Conservation (phyloP, 352 stramenopile species). For the Globisporangium iwayamae region DNA sequence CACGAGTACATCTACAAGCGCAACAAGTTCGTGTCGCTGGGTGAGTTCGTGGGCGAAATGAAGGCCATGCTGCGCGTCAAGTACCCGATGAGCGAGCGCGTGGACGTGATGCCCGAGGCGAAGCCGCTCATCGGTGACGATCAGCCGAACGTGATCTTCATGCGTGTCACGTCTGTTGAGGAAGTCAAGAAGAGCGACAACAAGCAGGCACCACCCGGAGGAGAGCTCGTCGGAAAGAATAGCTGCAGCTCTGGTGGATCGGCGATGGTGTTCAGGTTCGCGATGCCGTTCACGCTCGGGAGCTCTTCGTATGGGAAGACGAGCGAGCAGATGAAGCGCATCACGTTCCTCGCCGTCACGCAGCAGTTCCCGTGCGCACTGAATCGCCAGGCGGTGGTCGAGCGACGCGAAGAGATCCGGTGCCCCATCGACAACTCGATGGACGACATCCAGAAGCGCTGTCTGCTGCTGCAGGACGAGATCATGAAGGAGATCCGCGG, state of each 20-base stretch:
- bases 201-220: background rate
- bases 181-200: slow-evolving; percentile 5
- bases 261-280: slow-evolving; percentile 35
- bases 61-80: slow-evolving; percentile 50
- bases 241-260: background rate
- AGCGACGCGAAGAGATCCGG: slow-evolving; percentile 38
- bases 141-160: slow-evolving; percentile 57
- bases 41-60: slow-evolving; percentile 64
- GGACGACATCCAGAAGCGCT: slow-evolving; percentile 74
- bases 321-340: slow-evolving; percentile 68
- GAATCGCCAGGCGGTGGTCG: slow-evolving; percentile 39
- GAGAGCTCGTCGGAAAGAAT: background rate
- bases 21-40: slow-evolving; percentile 57
- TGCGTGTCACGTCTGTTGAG: slow-evolving; percentile 38
- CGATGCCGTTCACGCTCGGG: slow-evolving; percentile 48
- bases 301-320: slow-evolving; percentile 54
- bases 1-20: slow-evolving; percentile 78
- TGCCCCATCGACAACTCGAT: slow-evolving; percentile 75
- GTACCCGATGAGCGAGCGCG: slow-evolving; percentile 50
- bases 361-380: slow-evolving; percentile 47
- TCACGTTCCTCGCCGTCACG: slow-evolving; percentile 42
- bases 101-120: slow-evolving; percentile 53
- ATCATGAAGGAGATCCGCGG: slow-evolving; percentile 46
- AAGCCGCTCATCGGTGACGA: slow-evolving; percentile 38
- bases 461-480: slow-evolving; percentile 43